Base-by-base conservation (phyloP, 2,329 filamentous ascomycete genomes). In the Ascochyta viciae-villosae region DNA sequence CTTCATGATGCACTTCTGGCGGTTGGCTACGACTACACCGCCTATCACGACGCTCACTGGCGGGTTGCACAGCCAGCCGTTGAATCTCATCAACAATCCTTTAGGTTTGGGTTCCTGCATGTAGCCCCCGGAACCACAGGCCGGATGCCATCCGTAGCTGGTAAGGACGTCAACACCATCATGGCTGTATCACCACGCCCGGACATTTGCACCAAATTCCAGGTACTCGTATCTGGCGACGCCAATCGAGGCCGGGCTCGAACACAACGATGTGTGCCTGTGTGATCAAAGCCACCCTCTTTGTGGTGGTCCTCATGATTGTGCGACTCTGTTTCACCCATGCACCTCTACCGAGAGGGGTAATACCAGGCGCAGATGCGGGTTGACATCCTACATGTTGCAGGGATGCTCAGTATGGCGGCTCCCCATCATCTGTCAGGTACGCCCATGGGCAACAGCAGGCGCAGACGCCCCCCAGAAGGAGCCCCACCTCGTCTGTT, bases 291-390 rank as follows among this genome's bases (percentile, higher is more conserved):
- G 46, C 37, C 46, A 55, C 53, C 16, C 35, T 44, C 24, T 35
- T 50, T 50, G 19, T 50, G 46, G 45, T 49, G 37, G 41, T 33
- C 19, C 41, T n/a, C 37, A 46, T 46, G 24, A 47, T 40, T 35
- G 55, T 55, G 50, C 54, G 54, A 61, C 49, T 57, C 52, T 44
- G 63, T 68, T 64, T 66, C 65, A 68, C 56, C 43, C 26, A 44
- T 58, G 58, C 63, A 62, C 47, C 45, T 50, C 47, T 50, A 53
- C 58, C 49, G 50, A 63, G 56, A 55, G 53, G 27, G 54, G 52
- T 43, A 58, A 61, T 54, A 50, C 60, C 51, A 57, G 50, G 39
- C 46, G 50, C 54, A 44, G 57, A 61, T 55, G 53, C 35, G 29
- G 27, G 23, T 46, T 46, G 46, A 55, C 46, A 55, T 37, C 33